Conservation (phyloP, 2,329 filamentous ascomycete species). For the Sporothrix dimorphospora region DNA sequence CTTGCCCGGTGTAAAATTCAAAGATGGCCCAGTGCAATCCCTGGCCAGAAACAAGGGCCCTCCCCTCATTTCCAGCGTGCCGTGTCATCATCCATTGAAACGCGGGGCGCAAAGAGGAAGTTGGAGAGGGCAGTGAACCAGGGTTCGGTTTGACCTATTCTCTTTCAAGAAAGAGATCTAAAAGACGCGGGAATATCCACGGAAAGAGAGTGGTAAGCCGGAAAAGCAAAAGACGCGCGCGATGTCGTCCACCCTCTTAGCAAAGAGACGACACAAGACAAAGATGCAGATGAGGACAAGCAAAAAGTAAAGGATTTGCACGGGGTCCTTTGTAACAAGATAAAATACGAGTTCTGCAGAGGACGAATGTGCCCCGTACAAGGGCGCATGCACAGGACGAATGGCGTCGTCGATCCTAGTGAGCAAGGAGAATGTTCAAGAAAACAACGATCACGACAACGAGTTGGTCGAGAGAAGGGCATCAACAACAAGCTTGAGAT, state of each 20-base stretch:
- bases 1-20: slow-evolving; percentile 6
- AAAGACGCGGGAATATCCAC: background rate
- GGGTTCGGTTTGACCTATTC: background rate
- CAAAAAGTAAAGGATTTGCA: background rate
- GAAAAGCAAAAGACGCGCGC: slow-evolving; percentile 1
- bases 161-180: slow-evolving; percentile 12
- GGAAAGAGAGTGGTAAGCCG: background rate
- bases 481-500: background rate
- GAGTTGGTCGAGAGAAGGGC: background rate
- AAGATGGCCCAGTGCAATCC: background rate
- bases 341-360: background rate
- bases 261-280: background rate
- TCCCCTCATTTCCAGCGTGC: background rate
- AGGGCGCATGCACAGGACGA: background rate
- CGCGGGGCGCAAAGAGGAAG: background rate
- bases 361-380: slow-evolving; percentile 2
- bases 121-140: background rate
- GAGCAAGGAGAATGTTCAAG: background rate
- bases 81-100: slow-evolving; percentile 17
- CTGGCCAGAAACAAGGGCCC: background rate
- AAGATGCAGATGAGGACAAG: background rate
- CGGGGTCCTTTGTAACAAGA: background rate
- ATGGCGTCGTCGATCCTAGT: slow-evolving; percentile 5
- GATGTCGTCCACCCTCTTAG: background rate
- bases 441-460: background rate